Evolutionary conservation across 2,329 filamentous ascomycete genomes (phyloP).

Genomic region (Trichoderma brevicompactum): DNA sequence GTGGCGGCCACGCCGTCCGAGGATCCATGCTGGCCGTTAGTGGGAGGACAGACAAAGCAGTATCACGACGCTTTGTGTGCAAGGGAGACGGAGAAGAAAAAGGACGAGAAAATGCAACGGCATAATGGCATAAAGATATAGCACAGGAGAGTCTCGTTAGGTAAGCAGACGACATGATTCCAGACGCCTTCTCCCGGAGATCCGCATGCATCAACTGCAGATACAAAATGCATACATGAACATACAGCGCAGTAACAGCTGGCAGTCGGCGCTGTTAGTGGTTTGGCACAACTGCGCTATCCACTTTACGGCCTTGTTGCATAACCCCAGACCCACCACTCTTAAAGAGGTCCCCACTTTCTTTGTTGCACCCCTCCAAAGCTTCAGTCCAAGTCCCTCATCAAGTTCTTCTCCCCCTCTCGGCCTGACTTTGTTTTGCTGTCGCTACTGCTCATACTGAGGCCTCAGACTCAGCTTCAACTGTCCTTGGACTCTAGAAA

Average conservation of each 20-base stretch:
- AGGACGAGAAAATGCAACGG: background rate
- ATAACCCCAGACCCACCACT: constrained; percentile 28
- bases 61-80: no score
- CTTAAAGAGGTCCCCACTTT: constrained; percentile 26
- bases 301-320: constrained; percentile 17
- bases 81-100: background rate
- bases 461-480: constrained; percentile 18
- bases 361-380: constrained; percentile 29
- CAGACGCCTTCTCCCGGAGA: constrained; percentile 22
- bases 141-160: background rate
- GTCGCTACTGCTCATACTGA: constrained; percentile 19
- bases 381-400: constrained; percentile 30
- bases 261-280: constrained; percentile 11
- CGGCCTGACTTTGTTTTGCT: constrained; percentile 19
- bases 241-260: constrained; percentile 5
- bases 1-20: constrained; percentile 16
- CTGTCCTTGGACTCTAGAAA: background rate
- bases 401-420: constrained; percentile 27
- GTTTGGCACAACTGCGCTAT: constrained; percentile 22
- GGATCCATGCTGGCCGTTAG: constrained; percentile 7
- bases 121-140: background rate
- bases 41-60: background rate
- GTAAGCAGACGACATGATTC: constrained; percentile 5
- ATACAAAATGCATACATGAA: constrained; percentile 26
- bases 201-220: constrained; percentile 23